phyloP scores from a whole-genome alignment of 148 eudicot species.

The Suaeda aralocaspica region DNA sequence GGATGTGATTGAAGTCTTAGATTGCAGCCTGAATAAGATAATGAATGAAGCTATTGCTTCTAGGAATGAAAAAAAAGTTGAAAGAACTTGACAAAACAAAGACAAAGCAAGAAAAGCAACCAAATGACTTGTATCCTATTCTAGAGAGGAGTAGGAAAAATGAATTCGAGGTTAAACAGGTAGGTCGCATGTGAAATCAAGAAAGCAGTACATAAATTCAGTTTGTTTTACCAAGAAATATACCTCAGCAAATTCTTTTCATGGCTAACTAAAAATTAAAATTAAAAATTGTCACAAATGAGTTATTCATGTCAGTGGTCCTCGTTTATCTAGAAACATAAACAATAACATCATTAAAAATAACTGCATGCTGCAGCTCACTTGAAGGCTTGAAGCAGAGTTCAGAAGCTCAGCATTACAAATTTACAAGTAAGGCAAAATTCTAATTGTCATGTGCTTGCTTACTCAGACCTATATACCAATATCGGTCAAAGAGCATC shows the following conservation, averaged over 20 bases:
- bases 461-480: too few species aligned
- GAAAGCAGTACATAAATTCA: background rate
- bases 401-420: too few species aligned
- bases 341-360: too few species aligned
- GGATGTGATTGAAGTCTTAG: background rate
- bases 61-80: background rate
- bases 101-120: background rate
- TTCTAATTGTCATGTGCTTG: too few species aligned
- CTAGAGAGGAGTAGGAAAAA: background rate
- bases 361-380: too few species aligned
- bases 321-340: too few species aligned
- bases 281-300: background rate
- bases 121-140: background rate
- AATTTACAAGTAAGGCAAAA: too few species aligned
- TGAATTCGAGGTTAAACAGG: background rate
- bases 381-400: too few species aligned
- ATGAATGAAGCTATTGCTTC: background rate
- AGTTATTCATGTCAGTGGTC: background rate
- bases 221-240: background rate
- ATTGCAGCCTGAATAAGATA: background rate
- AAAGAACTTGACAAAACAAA: background rate
- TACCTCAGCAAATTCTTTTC: conserved; percentile 8
- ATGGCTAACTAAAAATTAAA: conserved; percentile 14
- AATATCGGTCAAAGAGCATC: too few species aligned
- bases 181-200: conserved; percentile 5